phyloP scores from a whole-genome alignment of 306 rosid species.

The Rubus idaeus region DNA sequence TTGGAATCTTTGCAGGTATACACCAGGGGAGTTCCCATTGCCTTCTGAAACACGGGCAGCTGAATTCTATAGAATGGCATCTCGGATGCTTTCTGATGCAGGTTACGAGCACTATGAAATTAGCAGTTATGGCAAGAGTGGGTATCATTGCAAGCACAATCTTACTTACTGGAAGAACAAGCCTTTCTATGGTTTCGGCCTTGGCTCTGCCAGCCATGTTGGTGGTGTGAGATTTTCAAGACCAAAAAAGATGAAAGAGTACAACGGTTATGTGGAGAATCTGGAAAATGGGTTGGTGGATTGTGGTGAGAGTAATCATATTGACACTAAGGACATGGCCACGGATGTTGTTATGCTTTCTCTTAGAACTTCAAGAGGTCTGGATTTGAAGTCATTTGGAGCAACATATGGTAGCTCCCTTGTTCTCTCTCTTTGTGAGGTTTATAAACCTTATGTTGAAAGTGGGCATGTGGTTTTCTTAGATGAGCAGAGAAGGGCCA shows the following conservation, averaged over 20 bases:
- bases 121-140: slow-evolving; percentile 84
- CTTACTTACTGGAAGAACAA: slow-evolving; percentile 83
- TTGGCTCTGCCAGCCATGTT: slow-evolving; percentile 80
- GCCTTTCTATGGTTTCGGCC: slow-evolving; percentile 86
- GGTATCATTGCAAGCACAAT: slow-evolving; percentile 86
- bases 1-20: slow-evolving; percentile 54
- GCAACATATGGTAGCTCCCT: slow-evolving; percentile 55
- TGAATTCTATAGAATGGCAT: slow-evolving; percentile 80
- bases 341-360: slow-evolving; percentile 87
- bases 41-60: slow-evolving; percentile 84
- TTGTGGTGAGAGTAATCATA: slow-evolving; percentile 29
- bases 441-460: slow-evolving; percentile 62
- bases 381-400: slow-evolving; percentile 60
- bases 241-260: slow-evolving; percentile 66
- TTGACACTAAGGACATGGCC: slow-evolving; percentile 55
- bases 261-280: slow-evolving; percentile 58
- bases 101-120: slow-evolving; percentile 79
- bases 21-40: slow-evolving; percentile 83
- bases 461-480: slow-evolving; percentile 80
- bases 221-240: slow-evolving; percentile 81
- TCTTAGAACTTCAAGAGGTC: slow-evolving; percentile 71
- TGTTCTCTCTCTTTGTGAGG: slow-evolving; percentile 56
- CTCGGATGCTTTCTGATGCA: slow-evolving; percentile 58
- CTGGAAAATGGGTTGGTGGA: slow-evolving; percentile 63
- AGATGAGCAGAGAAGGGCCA: slow-evolving; percentile 49